Evolutionary conservation across 2,329 filamentous ascomycete genomes (phyloP), one percentile per base, ranked within the genome.

Genomic region (Amphichorda felina): DNA sequence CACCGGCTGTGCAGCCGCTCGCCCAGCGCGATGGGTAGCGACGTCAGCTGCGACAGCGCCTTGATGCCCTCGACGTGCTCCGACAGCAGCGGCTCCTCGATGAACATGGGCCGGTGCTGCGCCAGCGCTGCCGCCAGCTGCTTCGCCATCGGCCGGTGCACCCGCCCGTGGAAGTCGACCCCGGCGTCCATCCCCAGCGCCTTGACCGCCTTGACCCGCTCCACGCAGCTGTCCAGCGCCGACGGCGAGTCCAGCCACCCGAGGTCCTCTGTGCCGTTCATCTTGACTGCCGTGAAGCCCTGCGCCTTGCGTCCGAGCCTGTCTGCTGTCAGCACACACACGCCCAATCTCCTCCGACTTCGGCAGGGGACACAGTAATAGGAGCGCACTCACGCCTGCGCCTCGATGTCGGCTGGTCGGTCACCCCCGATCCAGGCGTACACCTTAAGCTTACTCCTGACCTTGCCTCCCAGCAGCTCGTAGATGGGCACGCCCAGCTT

Each of bases 401-500:
- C 50, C 45, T 76, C 72, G 3, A 87, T 70, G 44, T 85, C 81
- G 7, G 59, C 54, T 0, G 82, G 82, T 4, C 79, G 61, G 44
- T 86, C 81, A 3, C 82, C 82, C 4, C 82, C 82, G 39, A 87
- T 86, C 81, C 82, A 86, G 11, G 76, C 76, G 48, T 86, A 87
- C 0, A 87, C 81, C 41, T 75, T 75, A 10, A 84, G 57, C 46
- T 77, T 79, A 42, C 77, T 64, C 30, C 82, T 67, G 2, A 88
- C 70, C 39, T 83, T 84, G 4, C 82, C 83, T 4, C 83, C 83
- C 0, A 88, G 66, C 0, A 89, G 63, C 43, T 85, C 71, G 47
- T 85, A 78, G 33, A 88, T 70, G 0, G 82, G 82, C 0, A 86
- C 74, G 7, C 70, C 68, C 11, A 67, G 46, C 34, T 60, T 63